phyloP scores from a whole-genome alignment of 345 rosid genomes.

The Adansonia digitata region DNA sequence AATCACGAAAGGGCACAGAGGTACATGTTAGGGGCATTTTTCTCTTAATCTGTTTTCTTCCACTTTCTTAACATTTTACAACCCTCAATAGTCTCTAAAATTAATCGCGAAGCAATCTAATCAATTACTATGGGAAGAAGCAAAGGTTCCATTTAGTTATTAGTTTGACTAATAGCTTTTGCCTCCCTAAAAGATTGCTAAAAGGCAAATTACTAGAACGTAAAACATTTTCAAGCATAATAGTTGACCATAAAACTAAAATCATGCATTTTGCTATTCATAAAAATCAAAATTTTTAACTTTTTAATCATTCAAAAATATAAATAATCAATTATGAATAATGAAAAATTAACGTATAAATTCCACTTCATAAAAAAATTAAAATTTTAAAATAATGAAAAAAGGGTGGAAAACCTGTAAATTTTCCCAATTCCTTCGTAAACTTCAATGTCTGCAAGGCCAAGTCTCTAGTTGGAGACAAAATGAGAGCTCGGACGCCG shows the following conservation, averaged over 20 bases:
- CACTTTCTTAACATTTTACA: background rate
- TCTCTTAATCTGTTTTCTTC: background rate
- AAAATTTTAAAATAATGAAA: too few species aligned
- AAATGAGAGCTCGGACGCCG: conserved; percentile 74
- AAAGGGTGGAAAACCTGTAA: conserved; percentile 72
- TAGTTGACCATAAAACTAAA: background rate
- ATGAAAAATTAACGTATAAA: background rate
- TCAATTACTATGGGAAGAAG: background rate
- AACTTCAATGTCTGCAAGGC: conserved; percentile 95
- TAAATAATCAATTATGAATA: background rate
- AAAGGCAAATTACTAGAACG: too few species aligned
- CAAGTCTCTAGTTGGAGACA: conserved; percentile 93
- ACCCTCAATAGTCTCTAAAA: background rate
- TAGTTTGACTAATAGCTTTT: too few species aligned
- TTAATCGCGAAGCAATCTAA: background rate
- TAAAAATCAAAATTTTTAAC: background rate
- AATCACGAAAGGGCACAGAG: background rate
- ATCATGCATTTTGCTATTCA: background rate
- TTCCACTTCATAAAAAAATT: background rate
- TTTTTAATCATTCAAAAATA: background rate
- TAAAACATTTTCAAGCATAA: too few species aligned
- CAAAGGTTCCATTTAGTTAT: too few species aligned
- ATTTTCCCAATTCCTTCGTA: conserved; percentile 78
- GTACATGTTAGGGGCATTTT: background rate
- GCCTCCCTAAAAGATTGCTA: too few species aligned